Base-by-base conservation (phyloP, 371 early-diverging fungal species). In the Mortierella sp. region DNA sequence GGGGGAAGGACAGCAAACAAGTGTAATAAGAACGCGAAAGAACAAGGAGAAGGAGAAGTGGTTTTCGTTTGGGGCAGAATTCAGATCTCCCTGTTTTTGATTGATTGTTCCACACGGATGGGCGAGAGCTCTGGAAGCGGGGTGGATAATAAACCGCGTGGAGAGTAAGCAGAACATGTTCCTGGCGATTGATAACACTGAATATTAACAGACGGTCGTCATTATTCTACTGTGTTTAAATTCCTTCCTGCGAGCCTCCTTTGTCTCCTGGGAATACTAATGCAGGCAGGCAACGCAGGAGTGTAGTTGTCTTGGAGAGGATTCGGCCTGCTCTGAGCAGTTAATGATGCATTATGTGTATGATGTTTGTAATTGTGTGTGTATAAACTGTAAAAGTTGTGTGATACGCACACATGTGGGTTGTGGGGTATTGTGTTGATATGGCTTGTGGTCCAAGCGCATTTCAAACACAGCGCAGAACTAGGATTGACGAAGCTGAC, bases 31-130 rank as follows among this genome's bases (percentile, higher is more conserved):
- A 54, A 45, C 55, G 55, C 45, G 42, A 53, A 37, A 61, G 35
- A 68, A 26, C 9, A 68, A 51, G 42, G 61, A 28, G 61, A 61
- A 55, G 10, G 43, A 35, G 63, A 56, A 55, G 70, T 60, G 61
- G 55, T 31, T 67, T 37, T 67, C 51, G 59, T 57, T 57, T 66
- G 43, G 57, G 47, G 45, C 29, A 45, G 17, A 29, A 31, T 45
- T 61, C 61, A 45, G n/a, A 29, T 63, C 19, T 63, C 53, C 61
- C 53, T 51, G 31, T 61, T 47, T 47, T 26, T 34, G 9, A 19
- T 17, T 31, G 17, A 56, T 8, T 34, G 57, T 56, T 34, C 31
- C 17, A 15, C 5, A 19, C 45, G 19, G 45, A 43, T 43, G 1
- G 45, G 19, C 5, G 45, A 43, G 40, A 37, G 40, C 40, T 37